Conservation (phyloP, 176 grass and related monocot genomes). For the Phragmites australis region DNA sequence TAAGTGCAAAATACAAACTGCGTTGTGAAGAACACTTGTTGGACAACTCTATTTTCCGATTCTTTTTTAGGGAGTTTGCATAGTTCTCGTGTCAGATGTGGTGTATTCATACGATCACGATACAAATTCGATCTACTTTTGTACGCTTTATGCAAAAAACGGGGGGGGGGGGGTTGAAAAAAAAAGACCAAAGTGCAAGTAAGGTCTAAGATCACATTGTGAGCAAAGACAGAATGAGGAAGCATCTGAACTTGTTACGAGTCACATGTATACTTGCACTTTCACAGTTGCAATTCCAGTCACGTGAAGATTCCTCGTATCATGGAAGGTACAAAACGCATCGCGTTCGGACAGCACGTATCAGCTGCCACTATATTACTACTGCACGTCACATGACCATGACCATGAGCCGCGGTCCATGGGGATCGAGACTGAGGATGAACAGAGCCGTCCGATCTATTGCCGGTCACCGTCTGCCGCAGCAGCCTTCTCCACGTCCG, state of each 20-base stretch:
- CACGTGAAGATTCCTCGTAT: not conserved
- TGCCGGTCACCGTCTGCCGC: not conserved
- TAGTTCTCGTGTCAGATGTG: not conserved
- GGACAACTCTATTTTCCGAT: not conserved
- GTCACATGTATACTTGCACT: not conserved
- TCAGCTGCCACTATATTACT: not conserved
- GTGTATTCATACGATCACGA: not conserved
- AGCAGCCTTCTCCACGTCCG: constrained; percentile 48
- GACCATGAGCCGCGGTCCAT: not conserved
- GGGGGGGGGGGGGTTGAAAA: too few relatives aligned
- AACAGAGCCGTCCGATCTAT: not conserved
- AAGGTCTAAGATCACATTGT: not conserved
- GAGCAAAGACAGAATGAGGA: not conserved
- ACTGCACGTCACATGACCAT: not conserved
- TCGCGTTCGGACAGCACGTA: not conserved
- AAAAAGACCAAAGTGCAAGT: too few relatives aligned
- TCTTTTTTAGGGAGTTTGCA: not conserved
- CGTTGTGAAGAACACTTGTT: too few relatives aligned
- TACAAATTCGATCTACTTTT: too few relatives aligned
- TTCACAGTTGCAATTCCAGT: not conserved
- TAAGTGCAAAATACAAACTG: too few relatives aligned
- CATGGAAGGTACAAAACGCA: not conserved
- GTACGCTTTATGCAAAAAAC: too few relatives aligned
- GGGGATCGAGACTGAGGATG: not conserved
- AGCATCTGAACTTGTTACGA: not conserved